Base-by-base conservation (phyloP, 2,329 filamentous ascomycete genomes). In the Huntiella savannae region DNA sequence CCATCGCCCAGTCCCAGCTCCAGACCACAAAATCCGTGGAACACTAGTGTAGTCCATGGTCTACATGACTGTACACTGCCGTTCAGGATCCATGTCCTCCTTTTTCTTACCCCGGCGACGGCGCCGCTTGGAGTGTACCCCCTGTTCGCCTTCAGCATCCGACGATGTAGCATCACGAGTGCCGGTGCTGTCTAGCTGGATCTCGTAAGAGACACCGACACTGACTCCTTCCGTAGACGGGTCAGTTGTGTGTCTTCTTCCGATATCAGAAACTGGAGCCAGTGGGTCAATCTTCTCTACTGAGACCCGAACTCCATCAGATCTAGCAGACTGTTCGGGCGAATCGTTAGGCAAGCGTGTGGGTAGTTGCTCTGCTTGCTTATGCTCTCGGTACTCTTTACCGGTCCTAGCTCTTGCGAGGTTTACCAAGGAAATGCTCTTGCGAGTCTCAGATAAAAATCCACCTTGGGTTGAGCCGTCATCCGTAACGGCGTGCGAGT, bases 371-470 rank as follows among this genome's bases (percentile, higher is more conserved):
- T 40, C 38, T 17, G 15, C 8, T 11, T 37, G 15, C 46, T 40
- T 48, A 4, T 48, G 15, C n/a, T 49, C 48, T 8, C 33, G 41
- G 17, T 22, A 33, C 12, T 50, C 48, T 35, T 50, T 50, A 5
- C 36, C 40, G 5, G 38, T 45, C 32, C 47, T 17, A 22, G 45
- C 38, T 10, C 48, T 45, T 2, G 48, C 41, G 5, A 50, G 19
- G 36, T 50, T 50, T 2, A 45, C 47, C 33, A 50, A 42, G 2
- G 48, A 50, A 15, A 50, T 50, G 28, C 44, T 47, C 44, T 50
- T 50, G 40, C 48, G 44, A 12, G 33, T 50, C 12, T 50, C 48
- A 0, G 45, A 45, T 13, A 48, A 48, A 11, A 37, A 34, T 2
- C 22, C 16, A 10, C 47, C 36, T 33, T 34, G 16, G n/a, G 13